phyloP scores from a whole-genome alignment of 768 basidiomycete species.

The Calvatia gigantea region DNA sequence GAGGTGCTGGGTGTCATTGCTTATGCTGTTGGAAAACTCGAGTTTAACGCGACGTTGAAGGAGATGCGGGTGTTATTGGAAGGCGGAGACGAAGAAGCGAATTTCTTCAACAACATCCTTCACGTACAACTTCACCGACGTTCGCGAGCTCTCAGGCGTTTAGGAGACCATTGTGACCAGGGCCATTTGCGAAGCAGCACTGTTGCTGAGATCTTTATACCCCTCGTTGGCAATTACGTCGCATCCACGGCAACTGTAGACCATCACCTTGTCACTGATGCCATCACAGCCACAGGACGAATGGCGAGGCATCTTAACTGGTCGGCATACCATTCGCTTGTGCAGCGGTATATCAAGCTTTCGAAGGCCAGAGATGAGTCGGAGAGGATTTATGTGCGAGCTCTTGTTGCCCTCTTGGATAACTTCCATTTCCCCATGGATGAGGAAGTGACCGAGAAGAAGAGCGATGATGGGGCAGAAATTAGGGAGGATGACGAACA shows the following conservation, averaged over 20 bases:
- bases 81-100: constrained; percentile 89
- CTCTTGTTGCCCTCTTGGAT: constrained; percentile 80
- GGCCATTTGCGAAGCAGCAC: constrained; percentile 65
- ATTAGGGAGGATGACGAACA: constrained; percentile 23
- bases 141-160: constrained; percentile 78
- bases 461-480: constrained; percentile 24
- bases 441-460: constrained; percentile 33
- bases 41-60: constrained; percentile 53
- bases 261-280: constrained; percentile 88
- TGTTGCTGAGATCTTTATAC: constrained; percentile 80
- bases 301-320: constrained; percentile 78
- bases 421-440: constrained; percentile 91
- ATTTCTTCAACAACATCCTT: constrained; percentile 94
- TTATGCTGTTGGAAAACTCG: constrained; percentile 65
- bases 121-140: constrained; percentile 93
- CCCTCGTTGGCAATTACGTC: constrained; percentile 82
- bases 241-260: constrained; percentile 57
- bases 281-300: constrained; percentile 73
- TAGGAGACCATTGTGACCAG: constrained; percentile 72
- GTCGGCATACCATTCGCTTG: constrained; percentile 77
- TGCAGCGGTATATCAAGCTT: constrained; percentile 78
- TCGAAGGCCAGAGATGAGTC: constrained; percentile 63
- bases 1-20: constrained; percentile 81
- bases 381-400: constrained; percentile 80
- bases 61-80: constrained; percentile 84